phyloP scores from a whole-genome alignment of 768 basidiomycete genomes.

The Gautieria morchelliformis region DNA sequence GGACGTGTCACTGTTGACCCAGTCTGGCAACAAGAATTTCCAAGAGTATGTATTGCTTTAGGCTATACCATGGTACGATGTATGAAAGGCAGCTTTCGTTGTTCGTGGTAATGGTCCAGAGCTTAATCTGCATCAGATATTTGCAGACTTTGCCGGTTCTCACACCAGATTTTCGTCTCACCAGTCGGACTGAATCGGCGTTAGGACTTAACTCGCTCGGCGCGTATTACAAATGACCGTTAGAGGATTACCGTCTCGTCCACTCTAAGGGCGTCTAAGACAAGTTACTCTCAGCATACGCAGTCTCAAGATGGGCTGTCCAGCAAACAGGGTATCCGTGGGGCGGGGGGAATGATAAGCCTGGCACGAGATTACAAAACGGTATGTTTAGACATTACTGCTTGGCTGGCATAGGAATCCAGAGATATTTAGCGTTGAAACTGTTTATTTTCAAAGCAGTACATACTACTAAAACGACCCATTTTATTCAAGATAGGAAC shows the following conservation, averaged over 20 bases:
- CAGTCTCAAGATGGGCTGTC: not conserved
- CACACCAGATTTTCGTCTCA: not conserved
- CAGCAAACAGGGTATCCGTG: not conserved
- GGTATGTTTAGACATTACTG: too few species aligned
- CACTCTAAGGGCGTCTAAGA: not conserved
- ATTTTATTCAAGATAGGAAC: too few species aligned
- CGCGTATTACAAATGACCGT: not conserved
- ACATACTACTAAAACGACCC: too few species aligned
- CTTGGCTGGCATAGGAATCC: too few species aligned
- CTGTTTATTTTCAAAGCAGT: too few species aligned
- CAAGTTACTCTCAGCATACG: not conserved
- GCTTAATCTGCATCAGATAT: not conserved
- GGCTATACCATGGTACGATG: not conserved
- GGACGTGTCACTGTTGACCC: not conserved
- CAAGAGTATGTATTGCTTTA: not conserved
- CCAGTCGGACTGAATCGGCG: constrained; percentile 2
- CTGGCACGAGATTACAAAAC: not conserved
- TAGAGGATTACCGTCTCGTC: not conserved
- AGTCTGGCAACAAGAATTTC: not conserved
- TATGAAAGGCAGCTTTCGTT: not conserved
- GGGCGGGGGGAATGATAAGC: not conserved
- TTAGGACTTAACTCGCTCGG: not conserved
- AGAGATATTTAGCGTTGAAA: too few species aligned
- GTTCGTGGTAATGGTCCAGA: not conserved
- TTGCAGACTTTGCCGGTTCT: not conserved